Base-by-base conservation (phyloP, 805 yeast genomes). In the Komagataella pseudopastoris region DNA sequence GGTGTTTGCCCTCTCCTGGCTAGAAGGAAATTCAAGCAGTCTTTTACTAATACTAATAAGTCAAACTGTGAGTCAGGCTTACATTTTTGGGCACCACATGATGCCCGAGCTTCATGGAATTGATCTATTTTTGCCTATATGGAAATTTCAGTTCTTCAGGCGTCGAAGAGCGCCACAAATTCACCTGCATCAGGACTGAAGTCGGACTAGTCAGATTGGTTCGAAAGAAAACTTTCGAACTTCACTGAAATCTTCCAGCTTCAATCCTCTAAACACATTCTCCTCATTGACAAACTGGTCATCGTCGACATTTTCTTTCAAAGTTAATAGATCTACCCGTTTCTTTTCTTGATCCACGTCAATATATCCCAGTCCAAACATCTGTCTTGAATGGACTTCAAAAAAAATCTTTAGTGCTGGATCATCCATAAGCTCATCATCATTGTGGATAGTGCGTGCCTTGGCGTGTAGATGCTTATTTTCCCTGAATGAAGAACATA, bases 31-130 rank as follows among this genome's bases (percentile, higher is more conserved):
- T 55, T 47, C 53, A 54, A 54, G 46, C 47, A n/a, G 22, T 47
- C 36, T 23, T 45, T 20, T 49, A 58, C 57, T 48, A 57, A 49
- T 50, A 57, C 56, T 17, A 64, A 69, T 51, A 50, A 66, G n/a
- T 53, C 67, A 2, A 73, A 75, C 4, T 65, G 63, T 72, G 24
- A 80, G 80, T 6, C 80, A 76, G 52, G 45, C 64, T 3, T 59
- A 65, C 45, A 65, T 70, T 55, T 71, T 68, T 50, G 54, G 71
- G 14, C 68, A 66, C 55, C 77, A 74, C 51, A 60, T 69, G 14
- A 59, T 62, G 48, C 80, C 80, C n/a, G 58, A 62, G 24, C 53
- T 74, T 23, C 63, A 62, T 16, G 67, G 68, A 17, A 47, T 50
- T 17, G 56, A 71, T 39, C 65, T 66, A 2, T 57, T 74, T 23